Conservation (phyloP, 495 filamentous ascomycete genomes). For the Xylaria sp. region DNA sequence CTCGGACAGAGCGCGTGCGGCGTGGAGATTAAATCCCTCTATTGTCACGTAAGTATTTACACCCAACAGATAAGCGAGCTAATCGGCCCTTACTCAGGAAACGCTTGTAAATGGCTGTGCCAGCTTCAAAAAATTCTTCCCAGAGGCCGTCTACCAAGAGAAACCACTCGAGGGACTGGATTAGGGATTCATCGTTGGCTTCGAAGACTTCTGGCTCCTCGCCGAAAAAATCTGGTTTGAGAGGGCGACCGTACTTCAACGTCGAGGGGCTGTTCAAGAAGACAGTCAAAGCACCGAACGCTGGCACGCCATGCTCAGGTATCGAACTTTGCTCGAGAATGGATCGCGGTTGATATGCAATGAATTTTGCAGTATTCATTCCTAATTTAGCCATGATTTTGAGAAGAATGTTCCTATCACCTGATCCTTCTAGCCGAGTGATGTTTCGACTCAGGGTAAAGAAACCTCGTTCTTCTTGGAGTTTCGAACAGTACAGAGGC, state of each 20-base stretch:
- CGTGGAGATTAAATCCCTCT: slow-evolving; percentile 65
- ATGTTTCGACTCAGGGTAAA: slow-evolving; percentile 63
- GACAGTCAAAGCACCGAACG: slow-evolving; percentile 56
- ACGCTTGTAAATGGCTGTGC: slow-evolving; percentile 72
- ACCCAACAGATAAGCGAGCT: neutral
- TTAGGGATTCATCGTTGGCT: slow-evolving; percentile 70
- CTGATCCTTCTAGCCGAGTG: slow-evolving; percentile 55
- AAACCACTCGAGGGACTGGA: slow-evolving; percentile 86
- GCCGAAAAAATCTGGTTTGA: slow-evolving; percentile 71
- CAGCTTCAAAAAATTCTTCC: slow-evolving; percentile 70
- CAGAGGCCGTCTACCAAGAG: slow-evolving; percentile 73
- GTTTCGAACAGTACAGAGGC: slow-evolving; percentile 83
- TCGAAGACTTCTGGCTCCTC: slow-evolving; percentile 59
- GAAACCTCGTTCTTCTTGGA: slow-evolving; percentile 59
- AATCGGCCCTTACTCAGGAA: slow-evolving; percentile 66
- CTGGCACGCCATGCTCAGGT: slow-evolving; percentile 34
- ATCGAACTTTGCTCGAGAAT: slow-evolving; percentile 52
- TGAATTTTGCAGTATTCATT: slow-evolving; percentile 57
- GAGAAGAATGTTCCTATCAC: slow-evolving; percentile 62
- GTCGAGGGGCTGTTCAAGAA: slow-evolving; percentile 52
- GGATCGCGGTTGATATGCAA: slow-evolving; percentile 60
- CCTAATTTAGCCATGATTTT: slow-evolving; percentile 66
- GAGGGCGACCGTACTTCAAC: slow-evolving; percentile 54
- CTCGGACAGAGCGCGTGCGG: slow-evolving; percentile 67
- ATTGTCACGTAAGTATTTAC: slow-evolving; percentile 36